phyloP scores from a whole-genome alignment of 2,329 filamentous ascomycete genomes.

The Domatiomyces globalis region DNA sequence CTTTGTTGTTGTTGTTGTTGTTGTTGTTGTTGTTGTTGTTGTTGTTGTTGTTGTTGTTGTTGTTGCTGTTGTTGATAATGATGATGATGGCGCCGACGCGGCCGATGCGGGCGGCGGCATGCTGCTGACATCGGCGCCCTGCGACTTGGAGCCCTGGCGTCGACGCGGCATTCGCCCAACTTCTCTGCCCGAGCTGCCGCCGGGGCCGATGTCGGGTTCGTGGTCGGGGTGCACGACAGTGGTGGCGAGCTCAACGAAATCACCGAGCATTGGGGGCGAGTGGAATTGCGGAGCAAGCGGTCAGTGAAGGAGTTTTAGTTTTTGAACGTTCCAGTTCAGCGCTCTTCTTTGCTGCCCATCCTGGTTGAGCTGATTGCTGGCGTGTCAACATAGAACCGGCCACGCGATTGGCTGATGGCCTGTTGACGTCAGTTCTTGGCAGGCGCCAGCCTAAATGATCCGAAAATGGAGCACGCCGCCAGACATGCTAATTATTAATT shows the following conservation, averaged over 20 bases:
- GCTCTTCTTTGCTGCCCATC: too few relatives aligned
- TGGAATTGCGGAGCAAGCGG: too few relatives aligned
- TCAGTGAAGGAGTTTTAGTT: too few relatives aligned
- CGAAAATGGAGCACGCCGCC: too few relatives aligned
- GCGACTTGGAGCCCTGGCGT: not conserved
- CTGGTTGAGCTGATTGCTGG: not conserved
- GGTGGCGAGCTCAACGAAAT: conserved; percentile 12
- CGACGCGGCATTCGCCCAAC: not conserved
- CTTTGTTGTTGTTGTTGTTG: conserved; percentile 1
- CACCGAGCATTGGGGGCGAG: conserved; percentile 8
- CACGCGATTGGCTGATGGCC: not conserved
- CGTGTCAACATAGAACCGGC: not conserved
- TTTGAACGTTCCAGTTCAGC: too few relatives aligned
- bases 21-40: conserved; percentile 4
- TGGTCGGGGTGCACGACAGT: conserved; percentile 9
- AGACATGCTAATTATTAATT: not conserved
- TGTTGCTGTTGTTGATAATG: conserved; percentile 5
- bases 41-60: conserved; percentile 1
- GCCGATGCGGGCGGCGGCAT: conserved; percentile 12
- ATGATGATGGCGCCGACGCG: conserved; percentile 8
- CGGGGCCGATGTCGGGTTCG: conserved; percentile 4
- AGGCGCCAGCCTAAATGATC: too few relatives aligned
- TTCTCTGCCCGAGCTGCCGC: not conserved
- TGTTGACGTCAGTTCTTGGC: not conserved
- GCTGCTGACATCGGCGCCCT: not conserved